These are phyloP conservation scores for Talaromyces sp. DNA, from an alignment of 2,329 filamentous ascomycete species.

Conservation along the genomic window DNA sequence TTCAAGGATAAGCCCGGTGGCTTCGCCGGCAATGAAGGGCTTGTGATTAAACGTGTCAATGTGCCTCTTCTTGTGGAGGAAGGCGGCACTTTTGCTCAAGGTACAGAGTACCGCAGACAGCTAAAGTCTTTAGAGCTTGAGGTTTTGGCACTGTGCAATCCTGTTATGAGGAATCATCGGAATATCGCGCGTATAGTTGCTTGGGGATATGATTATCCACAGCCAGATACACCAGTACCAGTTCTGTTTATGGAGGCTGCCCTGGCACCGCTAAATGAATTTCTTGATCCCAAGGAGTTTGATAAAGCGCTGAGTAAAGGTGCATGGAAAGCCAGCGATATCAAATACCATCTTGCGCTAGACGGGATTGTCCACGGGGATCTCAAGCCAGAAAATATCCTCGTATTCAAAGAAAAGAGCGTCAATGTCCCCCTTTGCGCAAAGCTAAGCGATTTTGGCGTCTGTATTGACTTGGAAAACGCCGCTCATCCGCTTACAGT, in stretches of 20 bases:
- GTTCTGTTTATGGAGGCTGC: slow-evolving; percentile 24
- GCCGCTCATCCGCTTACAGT: slow-evolving; percentile 14
- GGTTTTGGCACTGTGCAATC: slow-evolving; percentile 22
- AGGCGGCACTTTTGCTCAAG: slow-evolving; percentile 16
- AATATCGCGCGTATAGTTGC: slow-evolving; percentile 21
- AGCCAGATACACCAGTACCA: slow-evolving; percentile 20
- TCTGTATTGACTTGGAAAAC: slow-evolving; percentile 22
- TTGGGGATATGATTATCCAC: slow-evolving; percentile 25
- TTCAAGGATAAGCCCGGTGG: slow-evolving; percentile 15
- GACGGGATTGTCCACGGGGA: slow-evolving; percentile 24
- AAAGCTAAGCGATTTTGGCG: slow-evolving; percentile 26
- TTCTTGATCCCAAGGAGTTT: slow-evolving; percentile 14
- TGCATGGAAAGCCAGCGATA: slow-evolving; percentile 5
- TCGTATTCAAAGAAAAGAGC: slow-evolving; percentile 17
- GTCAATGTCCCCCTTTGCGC: slow-evolving; percentile 19
- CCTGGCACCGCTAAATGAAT: slow-evolving; percentile 20
- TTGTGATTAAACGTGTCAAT: slow-evolving; percentile 24
- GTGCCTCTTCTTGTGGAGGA: slow-evolving; percentile 17
- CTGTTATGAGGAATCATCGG: slow-evolving; percentile 19
- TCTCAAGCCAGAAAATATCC: slow-evolving; percentile 25
- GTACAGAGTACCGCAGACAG: slow-evolving; percentile 20
- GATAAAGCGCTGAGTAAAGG: slow-evolving; percentile 4
- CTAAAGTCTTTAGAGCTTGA: slow-evolving; percentile 20
- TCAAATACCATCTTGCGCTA: slow-evolving; percentile 20
- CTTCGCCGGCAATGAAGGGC: slow-evolving; percentile 15